Conservation (phyloP, 257 asterid species). For the Lantana camara region DNA sequence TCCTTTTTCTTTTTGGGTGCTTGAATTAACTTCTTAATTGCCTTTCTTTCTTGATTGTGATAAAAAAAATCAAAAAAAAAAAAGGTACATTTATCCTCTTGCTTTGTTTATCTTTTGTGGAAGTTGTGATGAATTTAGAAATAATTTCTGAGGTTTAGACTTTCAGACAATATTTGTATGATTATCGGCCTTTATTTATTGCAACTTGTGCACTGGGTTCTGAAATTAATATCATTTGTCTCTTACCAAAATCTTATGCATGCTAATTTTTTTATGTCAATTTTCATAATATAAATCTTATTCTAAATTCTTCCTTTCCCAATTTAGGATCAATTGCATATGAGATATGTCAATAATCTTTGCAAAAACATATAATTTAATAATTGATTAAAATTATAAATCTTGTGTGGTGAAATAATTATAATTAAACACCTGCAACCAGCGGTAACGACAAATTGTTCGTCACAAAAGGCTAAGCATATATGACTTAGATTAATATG, state of each 20-base stretch:
- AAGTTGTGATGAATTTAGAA: conserved; percentile 30
- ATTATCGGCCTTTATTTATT: conserved; percentile 26
- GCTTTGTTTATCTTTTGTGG: conserved; percentile 20
- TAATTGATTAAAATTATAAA: background rate
- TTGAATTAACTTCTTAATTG: background rate
- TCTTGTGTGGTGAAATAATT: background rate
- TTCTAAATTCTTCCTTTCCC: background rate
- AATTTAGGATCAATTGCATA: conserved; percentile 9
- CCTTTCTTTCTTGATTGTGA: conserved; percentile 29
- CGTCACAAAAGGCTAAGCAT: conserved; percentile 15
- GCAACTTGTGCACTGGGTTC: conserved; percentile 34
- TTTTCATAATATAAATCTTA: too few relatives aligned
- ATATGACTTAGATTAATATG: conserved; percentile 18
- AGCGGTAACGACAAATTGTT: conserved; percentile 33
- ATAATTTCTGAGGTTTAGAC: conserved; percentile 33
- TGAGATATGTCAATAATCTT: background rate
- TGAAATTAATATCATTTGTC: conserved; percentile 27
- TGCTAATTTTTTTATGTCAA: conserved; percentile 20
- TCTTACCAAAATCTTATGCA: conserved; percentile 34
- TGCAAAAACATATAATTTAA: too few relatives aligned
- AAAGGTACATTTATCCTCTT: background rate
- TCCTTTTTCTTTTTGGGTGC: conserved; percentile 7
- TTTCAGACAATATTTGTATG: conserved; percentile 20
- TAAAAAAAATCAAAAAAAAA: conserved; percentile 1
- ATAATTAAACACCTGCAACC: conserved; percentile 14